Evolutionary conservation across 352 stramenopile species (phyloP).

Genomic region (Blastocystis sp.): DNA sequence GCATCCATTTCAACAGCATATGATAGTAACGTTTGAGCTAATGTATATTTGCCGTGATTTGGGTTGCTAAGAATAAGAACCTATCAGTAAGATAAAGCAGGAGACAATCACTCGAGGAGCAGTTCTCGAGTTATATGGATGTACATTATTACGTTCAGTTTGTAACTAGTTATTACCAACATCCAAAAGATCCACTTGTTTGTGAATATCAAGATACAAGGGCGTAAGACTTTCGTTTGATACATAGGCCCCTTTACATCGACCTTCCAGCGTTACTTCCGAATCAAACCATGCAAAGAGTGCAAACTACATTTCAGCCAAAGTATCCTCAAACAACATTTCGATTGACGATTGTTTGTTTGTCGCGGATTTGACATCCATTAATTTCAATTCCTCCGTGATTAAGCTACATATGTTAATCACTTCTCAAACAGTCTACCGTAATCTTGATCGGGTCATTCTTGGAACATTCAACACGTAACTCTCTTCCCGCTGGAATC

Average conservation of each 20-base stretch:
- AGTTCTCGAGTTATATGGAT: conserved; percentile 4
- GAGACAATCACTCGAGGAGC: conserved; percentile 3
- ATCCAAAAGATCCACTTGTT: neutral
- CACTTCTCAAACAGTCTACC: neutral
- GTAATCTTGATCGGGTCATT: conserved; percentile 29
- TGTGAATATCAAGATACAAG: conserved; percentile 33
- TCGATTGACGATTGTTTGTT: neutral
- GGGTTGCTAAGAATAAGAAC: conserved; percentile 28
- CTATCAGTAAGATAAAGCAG: neutral
- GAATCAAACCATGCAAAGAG: conserved; percentile 42
- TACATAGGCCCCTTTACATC: conserved; percentile 4
- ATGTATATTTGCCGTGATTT: conserved; percentile 20
- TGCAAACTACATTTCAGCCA: conserved; percentile 27
- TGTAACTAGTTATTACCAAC: conserved; percentile 3
- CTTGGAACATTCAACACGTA: conserved; percentile 13
- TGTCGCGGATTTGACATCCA: neutral
- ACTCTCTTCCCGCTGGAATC: conserved; percentile 15
- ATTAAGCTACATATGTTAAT: neutral
- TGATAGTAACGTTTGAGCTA: conserved; percentile 5
- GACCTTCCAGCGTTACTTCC: conserved; percentile 3
- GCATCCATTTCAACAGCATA: neutral
- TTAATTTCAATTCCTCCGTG: conserved; percentile 22
- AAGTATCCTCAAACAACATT: neutral
- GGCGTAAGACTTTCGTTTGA: conserved; percentile 17
- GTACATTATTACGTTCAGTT: conserved; percentile 13